Conservation (phyloP, 257 asterid genomes). For the Leptodermis oblonga region DNA sequence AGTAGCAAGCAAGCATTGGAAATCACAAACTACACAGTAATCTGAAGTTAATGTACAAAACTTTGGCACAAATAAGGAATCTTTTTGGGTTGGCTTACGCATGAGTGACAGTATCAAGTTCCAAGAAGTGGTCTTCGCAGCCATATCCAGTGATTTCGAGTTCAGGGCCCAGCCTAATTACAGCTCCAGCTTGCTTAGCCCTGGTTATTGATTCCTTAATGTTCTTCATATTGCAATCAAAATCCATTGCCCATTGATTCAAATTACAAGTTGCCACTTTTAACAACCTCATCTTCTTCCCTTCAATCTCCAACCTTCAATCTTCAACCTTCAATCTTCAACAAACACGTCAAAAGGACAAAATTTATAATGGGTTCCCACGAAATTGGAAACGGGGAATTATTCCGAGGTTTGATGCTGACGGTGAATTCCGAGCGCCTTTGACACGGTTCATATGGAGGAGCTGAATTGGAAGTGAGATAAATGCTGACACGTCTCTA, state of each 20-base stretch:
- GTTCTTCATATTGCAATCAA: slow-evolving; percentile 79
- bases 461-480: not conserved
- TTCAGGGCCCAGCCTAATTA: slow-evolving; percentile 92
- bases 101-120: slow-evolving; percentile 83
- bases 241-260: slow-evolving; percentile 99
- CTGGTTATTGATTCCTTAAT: slow-evolving; percentile 71
- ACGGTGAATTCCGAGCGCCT: not conserved
- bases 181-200: slow-evolving; percentile 90
- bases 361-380: not conserved
- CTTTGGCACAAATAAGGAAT: not conserved
- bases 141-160: slow-evolving; percentile 98
- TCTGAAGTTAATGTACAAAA: not conserved
- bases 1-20: not conserved
- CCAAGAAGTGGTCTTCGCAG: slow-evolving; percentile 92
- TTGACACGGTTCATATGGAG: not conserved
- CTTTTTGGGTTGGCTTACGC: slow-evolving; percentile 46
- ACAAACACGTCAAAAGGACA: not conserved
- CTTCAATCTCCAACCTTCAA: slow-evolving; percentile 2
- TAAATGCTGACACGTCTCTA: not conserved
- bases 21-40: not conserved
- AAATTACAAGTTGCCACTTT: slow-evolving; percentile 90
- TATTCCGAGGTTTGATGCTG: not conserved
- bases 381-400: not conserved
- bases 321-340: not conserved
- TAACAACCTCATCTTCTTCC: slow-evolving; percentile 68